phyloP scores from a whole-genome alignment of 2,329 filamentous ascomycete genomes.

The Fusarium sp. region DNA sequence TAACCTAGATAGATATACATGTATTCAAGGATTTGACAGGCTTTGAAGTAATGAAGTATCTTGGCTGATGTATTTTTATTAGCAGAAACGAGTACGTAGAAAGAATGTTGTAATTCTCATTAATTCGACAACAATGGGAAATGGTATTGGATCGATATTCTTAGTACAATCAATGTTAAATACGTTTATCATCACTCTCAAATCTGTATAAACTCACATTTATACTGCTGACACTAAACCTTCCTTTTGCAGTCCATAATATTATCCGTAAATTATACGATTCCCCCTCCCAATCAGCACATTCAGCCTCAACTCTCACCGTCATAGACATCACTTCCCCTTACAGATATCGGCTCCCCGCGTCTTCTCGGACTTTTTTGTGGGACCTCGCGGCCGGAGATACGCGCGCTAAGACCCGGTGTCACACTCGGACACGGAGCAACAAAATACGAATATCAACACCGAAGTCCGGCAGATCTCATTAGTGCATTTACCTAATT shows the following conservation, averaged over 20 bases:
- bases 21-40: not conserved
- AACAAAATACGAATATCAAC: not conserved
- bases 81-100: not conserved
- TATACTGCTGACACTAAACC: not conserved
- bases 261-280: not conserved
- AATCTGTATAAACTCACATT: not conserved
- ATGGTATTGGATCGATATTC: not conserved
- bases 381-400: constrained; percentile 25
- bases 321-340: not conserved
- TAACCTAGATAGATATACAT: not conserved
- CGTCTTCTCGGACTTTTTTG: not conserved
- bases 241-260: not conserved
- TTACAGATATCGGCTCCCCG: not conserved
- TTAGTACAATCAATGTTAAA: not conserved
- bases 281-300: not conserved
- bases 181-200: not conserved
- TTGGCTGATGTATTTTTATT: not conserved
- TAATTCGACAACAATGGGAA: not conserved
- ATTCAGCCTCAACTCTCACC: not conserved
- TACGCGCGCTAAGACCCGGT: constrained; percentile 1
- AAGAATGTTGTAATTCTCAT: not conserved
- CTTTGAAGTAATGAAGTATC: not conserved
- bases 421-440: not conserved
- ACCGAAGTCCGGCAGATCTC: not conserved
- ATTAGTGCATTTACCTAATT: not conserved